Percentiles rank a stretch among this genome's conserved stretches.
Conservation (phyloP, 176 grass and related monocot species). For the Melocanna baccifera region DNA sequence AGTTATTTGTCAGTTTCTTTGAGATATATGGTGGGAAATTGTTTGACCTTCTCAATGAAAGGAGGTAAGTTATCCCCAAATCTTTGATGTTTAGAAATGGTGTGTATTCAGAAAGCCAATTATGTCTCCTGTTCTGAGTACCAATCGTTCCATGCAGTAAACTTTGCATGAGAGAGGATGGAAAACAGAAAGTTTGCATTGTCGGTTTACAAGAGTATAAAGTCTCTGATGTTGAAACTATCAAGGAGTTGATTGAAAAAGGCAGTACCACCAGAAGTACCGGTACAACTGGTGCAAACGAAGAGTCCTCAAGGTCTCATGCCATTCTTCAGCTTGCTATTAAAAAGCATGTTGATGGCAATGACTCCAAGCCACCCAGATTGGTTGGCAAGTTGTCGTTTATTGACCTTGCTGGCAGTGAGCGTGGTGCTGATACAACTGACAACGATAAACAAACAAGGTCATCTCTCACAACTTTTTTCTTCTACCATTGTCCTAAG, state of each 20-base stretch:
- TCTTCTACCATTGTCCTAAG: background rate
- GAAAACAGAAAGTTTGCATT: constrained; percentile 98
- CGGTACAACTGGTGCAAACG: constrained; percentile 94
- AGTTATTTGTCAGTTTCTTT: constrained; percentile 96
- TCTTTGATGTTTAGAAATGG: background rate
- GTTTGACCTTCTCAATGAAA: constrained; percentile 93
- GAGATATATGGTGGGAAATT: constrained; percentile 99
- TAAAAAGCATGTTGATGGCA: constrained; percentile 78
- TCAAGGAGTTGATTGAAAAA: constrained; percentile 90
- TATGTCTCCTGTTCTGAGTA: constrained; percentile 8
- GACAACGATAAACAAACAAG: constrained; percentile 99
- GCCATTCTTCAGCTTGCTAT: constrained; percentile 99
- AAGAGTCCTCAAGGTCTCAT: constrained; percentile 97
- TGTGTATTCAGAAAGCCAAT: background rate
- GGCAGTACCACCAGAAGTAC: constrained; percentile 91
- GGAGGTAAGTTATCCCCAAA: constrained; percentile 53
- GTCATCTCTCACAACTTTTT: constrained; percentile 32
- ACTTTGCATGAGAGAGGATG: constrained; percentile 99
- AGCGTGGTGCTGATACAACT: constrained; percentile 97
- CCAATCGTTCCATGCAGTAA: constrained; percentile 54
- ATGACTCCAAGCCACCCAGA: constrained; percentile 66
- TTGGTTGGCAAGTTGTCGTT: constrained; percentile 84
- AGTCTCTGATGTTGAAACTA: constrained; percentile 84
- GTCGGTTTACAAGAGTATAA: constrained; percentile 92
- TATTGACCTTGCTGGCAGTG: constrained; percentile 96